Percentiles rank a stretch among this genome's conserved stretches.
Conservation (phyloP, 2,329 filamentous ascomycete species). For the Paecilomyces dactylethromorphus region DNA sequence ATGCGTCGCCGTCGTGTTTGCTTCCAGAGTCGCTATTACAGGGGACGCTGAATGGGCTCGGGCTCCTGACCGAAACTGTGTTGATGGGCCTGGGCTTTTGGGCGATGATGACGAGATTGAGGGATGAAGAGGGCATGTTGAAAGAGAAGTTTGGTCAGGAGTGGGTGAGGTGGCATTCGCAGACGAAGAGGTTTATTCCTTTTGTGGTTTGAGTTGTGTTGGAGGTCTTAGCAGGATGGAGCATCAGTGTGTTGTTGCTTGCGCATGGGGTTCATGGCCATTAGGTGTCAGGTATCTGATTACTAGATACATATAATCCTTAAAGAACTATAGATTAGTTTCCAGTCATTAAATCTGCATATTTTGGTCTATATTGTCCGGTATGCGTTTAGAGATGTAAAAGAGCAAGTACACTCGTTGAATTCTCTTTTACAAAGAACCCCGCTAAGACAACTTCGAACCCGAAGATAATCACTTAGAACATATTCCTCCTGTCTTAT, state of each 20-base stretch:
- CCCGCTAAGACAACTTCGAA: no score
- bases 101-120: conserved; percentile 30
- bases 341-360: no score
- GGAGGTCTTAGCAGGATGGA: not conserved
- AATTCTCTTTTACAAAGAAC: no score
- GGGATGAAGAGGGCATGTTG: conserved; percentile 48
- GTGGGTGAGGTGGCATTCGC: conserved; percentile 45
- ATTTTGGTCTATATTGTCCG: no score
- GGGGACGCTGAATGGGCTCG: conserved; percentile 8
- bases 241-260: not conserved
- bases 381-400: no score
- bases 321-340: no score
- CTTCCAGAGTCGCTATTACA: conserved; percentile 7
- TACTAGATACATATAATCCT: no score
- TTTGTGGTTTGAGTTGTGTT: not conserved
- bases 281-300: not conserved
- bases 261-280: not conserved
- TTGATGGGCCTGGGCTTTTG: conserved; percentile 6
- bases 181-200: conserved; percentile 46
- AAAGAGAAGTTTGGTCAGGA: conserved; percentile 38
- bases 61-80: not conserved
- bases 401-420: no score
- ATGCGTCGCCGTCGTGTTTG: conserved; percentile 37
- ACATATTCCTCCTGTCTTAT: not conserved
- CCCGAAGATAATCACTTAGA: not conserved